These are phyloP conservation scores for Oidium heveae DNA, from an alignment of 2,329 filamentous ascomycete species.

Conservation along the genomic window DNA sequence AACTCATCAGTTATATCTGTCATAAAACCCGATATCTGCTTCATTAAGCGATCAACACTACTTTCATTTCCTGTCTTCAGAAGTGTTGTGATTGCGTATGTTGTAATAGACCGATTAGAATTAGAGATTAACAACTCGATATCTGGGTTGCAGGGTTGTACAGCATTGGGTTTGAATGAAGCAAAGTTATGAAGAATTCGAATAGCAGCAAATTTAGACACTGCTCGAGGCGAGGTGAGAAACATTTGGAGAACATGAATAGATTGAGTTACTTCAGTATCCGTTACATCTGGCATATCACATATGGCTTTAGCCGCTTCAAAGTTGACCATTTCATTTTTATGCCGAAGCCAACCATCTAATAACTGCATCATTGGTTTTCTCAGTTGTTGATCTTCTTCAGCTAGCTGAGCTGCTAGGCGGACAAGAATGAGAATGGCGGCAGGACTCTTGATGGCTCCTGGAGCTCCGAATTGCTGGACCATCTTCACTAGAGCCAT, in stretches of 20 bases:
- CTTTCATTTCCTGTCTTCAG: constrained; percentile 97
- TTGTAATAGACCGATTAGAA: constrained; percentile 89
- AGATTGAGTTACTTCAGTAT: constrained; percentile 72
- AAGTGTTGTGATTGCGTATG: constrained; percentile 91
- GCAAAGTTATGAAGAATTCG: constrained; percentile 91
- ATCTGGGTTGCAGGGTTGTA: constrained; percentile 85
- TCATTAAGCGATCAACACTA: constrained; percentile 91
- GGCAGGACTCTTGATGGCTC: constrained; percentile 83
- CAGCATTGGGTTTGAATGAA: constrained; percentile 81
- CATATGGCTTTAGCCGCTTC: constrained; percentile 97
- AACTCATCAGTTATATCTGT: constrained; percentile 97
- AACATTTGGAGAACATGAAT: constrained; percentile 92
- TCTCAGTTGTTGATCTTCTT: constrained; percentile 69
- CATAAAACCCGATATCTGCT: constrained; percentile 97
- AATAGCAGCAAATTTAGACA: constrained; percentile 93
- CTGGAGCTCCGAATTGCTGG: constrained; percentile 85
- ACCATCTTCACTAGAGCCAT: constrained; percentile 99
- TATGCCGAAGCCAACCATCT: constrained; percentile 89
- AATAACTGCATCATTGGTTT: constrained; percentile 95
- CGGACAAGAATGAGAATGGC: constrained; percentile 82
- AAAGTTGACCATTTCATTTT: constrained; percentile 99
- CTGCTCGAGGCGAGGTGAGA: constrained; percentile 79
- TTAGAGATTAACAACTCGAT: constrained; percentile 95
- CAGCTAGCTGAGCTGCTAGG: constrained; percentile 75
- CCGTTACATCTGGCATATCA: constrained; percentile 77